These are phyloP conservation scores for Luffa aegyptiaca DNA, from an alignment of 306 rosid species.

Conservation along the genomic window DNA sequence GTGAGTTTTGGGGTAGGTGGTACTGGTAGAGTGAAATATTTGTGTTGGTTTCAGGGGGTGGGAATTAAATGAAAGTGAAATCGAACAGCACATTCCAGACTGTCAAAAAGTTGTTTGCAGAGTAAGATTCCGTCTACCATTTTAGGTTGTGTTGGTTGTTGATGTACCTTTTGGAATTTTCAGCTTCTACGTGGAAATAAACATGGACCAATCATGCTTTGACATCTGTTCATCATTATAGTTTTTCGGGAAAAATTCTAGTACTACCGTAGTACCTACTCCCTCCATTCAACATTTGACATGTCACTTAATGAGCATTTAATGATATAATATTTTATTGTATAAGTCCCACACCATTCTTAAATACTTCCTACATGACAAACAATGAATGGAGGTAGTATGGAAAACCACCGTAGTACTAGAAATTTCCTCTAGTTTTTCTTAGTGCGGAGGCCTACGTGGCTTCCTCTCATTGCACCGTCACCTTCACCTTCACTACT, in stretches of 20 bases:
- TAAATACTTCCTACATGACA: too few species aligned
- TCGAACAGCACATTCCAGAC: constrained; percentile 7
- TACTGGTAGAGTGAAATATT: background rate
- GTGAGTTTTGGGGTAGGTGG: background rate
- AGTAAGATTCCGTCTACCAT: background rate
- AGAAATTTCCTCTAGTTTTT: too few species aligned
- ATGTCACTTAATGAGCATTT: too few species aligned
- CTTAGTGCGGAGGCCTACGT: background rate
- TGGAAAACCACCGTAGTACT: too few species aligned
- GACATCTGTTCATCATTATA: background rate
- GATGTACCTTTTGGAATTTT: background rate
- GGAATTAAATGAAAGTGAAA: background rate
- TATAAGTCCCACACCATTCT: too few species aligned
- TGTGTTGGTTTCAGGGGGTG: background rate
- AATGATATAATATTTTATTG: too few species aligned
- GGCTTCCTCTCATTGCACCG: background rate
- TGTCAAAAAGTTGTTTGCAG: background rate
- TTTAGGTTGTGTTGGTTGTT: background rate
- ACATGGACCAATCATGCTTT: background rate
- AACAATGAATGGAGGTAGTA: too few species aligned
- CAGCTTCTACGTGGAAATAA: background rate
- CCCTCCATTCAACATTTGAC: too few species aligned
- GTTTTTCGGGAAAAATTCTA: too few species aligned
- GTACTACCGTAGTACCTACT: too few species aligned
- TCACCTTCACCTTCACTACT: background rate